Base-by-base conservation (phyloP, 2,329 filamentous ascomycete genomes). In the Rhynchosporium agropyri region DNA sequence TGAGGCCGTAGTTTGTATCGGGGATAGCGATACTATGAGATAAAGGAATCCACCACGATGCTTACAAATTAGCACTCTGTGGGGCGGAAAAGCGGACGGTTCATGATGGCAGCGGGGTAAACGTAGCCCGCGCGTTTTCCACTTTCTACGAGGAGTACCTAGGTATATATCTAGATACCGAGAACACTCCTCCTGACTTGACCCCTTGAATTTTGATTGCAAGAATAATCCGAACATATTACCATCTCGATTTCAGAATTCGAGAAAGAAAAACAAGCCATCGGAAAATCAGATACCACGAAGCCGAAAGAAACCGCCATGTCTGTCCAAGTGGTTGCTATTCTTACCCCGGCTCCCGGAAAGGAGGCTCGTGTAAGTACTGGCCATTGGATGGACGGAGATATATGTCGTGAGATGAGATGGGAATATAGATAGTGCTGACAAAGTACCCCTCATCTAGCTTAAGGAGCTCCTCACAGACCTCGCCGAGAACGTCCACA, bases 351-450 rank as follows among this genome's bases (percentile, higher is more conserved):
- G 3, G 63, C 67, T 42, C 45, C 53, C 10, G 69, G 69, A 10
- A 69, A 70, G 50, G 68, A 67, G 42, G 50, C 59, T 45, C 63
- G 67, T 46, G 69, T 69, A 67, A 31, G 65, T 55, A 20, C n/a
- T n/a, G 7, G 38, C 6, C 26, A 10, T 45, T 28, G 26, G 20
- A 3, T 38, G 13, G 29, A 57, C 28, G 33, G 45, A 48, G 15
- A 50, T 38, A n/a, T 29, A n/a, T 29, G 12, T 33, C 15, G 26
- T 38, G 13, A 49, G 26, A 10, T 36, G 33, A 10, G 5, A 36
- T 36, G 33, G 9, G 33, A 36, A 36, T 10, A 20, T 20, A 20
- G 20, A 13, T 26, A 54, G 36, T 38, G 29, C 58, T 60, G 58
- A 60, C 58, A 40, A 7, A 12, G 13, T 38, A 20, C 40, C 40